Percentiles rank a stretch among this genome's conserved stretches.
phyloP scores from a whole-genome alignment of 1,284 basidiomycete species.

The Sanghuangporus sanghuang region DNA sequence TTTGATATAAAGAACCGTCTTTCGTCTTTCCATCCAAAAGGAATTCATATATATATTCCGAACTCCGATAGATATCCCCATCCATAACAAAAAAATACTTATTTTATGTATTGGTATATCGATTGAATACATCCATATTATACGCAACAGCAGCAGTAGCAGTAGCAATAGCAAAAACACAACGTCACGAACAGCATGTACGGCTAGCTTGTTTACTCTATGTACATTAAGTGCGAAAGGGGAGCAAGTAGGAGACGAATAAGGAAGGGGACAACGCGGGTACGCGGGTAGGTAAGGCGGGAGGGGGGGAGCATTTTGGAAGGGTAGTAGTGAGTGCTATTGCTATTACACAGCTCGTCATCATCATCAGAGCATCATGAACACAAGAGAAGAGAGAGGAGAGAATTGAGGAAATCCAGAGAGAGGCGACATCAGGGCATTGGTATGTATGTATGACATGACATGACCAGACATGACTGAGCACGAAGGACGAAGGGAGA shows the following conservation, averaged over 20 bases:
- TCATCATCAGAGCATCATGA: background rate
- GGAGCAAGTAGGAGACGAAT: background rate
- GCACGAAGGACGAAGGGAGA: background rate
- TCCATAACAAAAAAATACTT: no score
- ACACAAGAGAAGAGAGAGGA: background rate
- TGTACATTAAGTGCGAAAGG: background rate
- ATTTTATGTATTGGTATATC: no score
- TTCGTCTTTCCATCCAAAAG: no score
- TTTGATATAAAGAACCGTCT: no score
- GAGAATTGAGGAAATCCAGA: background rate
- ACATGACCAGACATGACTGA: background rate
- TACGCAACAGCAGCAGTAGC: no score
- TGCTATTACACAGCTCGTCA: background rate
- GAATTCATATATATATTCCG: no score
- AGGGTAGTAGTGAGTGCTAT: background rate
- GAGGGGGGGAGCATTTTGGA: no score
- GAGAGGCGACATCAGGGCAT: background rate
- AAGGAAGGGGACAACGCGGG: background rate
- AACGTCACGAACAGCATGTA: background rate
- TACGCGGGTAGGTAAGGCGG: no score
- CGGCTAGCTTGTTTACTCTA: background rate
- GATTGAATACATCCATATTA: no score
- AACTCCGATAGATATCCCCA: no score
- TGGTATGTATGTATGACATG: no score
- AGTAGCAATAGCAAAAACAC: no score